Evolutionary conservation across 1,284 basidiomycete species (phyloP), one percentile per base, ranked within the genome.

Genomic region (Leccinum variabile): DNA sequence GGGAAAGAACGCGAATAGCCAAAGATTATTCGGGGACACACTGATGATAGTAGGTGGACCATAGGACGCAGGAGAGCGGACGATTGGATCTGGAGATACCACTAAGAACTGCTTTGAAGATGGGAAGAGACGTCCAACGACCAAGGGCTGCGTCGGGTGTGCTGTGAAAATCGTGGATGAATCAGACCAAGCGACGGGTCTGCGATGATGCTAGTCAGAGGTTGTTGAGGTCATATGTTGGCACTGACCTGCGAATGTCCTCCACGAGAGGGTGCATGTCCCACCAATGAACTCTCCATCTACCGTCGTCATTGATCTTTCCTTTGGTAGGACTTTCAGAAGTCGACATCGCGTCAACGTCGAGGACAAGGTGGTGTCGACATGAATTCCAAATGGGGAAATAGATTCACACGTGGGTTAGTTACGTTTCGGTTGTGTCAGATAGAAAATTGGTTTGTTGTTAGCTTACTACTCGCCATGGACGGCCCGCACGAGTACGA

Each of bases 1-100:
- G 11, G 90, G 87, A 69, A 89, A 92, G 71, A 86, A 92, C 2
- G 90, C 89, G 70, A 91, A 92, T 3, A 92, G 70, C 83, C 83
- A 87, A 53, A 82, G 78, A 60, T 86, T 85, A 30, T 78, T 76
- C 1, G 87, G 80, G 11, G 85, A 83, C 28, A 84, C 79, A 8
- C 83, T 81, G 57, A 92, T 83, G 16, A 88, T 72, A 3, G 82
- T 82, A 0, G 90, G 87, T 9, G 90, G 84, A 16, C 81, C 81
- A 70, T 86, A 91, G 0, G 80, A 77, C 6, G 72, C 63, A 5
- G 84, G 77, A 0, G 81, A 76, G 22, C 76, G 71, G 14, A 77
- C 63, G 46, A 90, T 75, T 10, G 79, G 80, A 14, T 78, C 66
- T 1, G 88, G 86, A 5, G 84, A 81, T 1, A 79, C 81, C 8